These are phyloP conservation scores for Staphylotrichum longicolle DNA, from an alignment of 495 filamentous ascomycete species.

Conservation along the genomic window DNA sequence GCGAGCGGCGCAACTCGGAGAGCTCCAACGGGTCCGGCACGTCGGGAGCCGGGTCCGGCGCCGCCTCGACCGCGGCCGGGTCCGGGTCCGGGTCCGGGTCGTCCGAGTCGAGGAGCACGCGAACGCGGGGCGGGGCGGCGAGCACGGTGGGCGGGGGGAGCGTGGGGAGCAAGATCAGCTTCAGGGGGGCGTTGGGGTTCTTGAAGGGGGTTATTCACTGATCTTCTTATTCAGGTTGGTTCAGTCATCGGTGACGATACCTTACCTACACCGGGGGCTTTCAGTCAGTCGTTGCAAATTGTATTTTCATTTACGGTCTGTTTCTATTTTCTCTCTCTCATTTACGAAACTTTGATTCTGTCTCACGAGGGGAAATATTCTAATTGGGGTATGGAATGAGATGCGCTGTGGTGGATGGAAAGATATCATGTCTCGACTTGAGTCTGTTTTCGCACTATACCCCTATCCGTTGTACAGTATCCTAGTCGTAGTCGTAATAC, in stretches of 20 bases:
- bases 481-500: conserved; percentile 12
- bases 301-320: too few relatives aligned
- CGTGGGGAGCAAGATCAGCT: conserved; percentile 8
- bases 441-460: conserved; percentile 12
- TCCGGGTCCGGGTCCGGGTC: neutral
- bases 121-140: neutral
- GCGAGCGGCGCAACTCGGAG: conserved; percentile 32
- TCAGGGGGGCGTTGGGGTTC: conserved; percentile 22
- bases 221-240: neutral
- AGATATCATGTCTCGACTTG: neutral
- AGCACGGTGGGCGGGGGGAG: conserved; percentile 7
- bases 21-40: neutral
- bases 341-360: too few relatives aligned
- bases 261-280: too few relatives aligned
- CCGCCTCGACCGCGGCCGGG: neutral
- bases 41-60: neutral
- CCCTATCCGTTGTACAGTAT: conserved; percentile 1
- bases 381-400: too few relatives aligned
- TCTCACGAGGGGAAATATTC: too few relatives aligned
- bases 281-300: too few relatives aligned
- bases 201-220: conserved; percentile 19
- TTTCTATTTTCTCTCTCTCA: too few relatives aligned
- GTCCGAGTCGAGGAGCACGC: neutral
- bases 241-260: too few relatives aligned
- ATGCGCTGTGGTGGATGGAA: too few relatives aligned